Evolutionary conservation across 768 basidiomycete species (phyloP).

Genomic region (Astraeus odoratus): DNA sequence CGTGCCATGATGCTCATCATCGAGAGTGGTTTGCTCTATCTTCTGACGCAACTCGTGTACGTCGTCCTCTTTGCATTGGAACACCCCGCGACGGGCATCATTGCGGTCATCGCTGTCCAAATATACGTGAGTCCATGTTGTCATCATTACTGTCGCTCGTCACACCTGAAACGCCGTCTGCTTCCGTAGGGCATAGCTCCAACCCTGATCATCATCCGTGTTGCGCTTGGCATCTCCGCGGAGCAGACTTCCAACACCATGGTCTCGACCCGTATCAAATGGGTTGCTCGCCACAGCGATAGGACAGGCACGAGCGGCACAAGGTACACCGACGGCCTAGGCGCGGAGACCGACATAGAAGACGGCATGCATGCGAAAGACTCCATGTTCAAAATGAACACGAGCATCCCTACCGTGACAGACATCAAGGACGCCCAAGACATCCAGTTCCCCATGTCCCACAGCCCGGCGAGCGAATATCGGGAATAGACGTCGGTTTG

Average conservation of each 20-base stretch:
- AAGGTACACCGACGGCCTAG: conserved; percentile 14
- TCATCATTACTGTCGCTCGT: background rate
- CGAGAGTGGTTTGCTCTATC: conserved; percentile 35
- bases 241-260: conserved; percentile 13
- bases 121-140: conserved; percentile 29
- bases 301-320: conserved; percentile 13
- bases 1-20: conserved; percentile 30
- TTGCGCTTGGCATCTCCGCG: conserved; percentile 25
- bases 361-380: conserved; percentile 2
- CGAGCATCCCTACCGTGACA: background rate
- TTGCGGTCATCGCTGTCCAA: conserved; percentile 33
- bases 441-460: background rate
- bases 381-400: background rate
- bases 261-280: conserved; percentile 20
- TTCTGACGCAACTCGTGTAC: conserved; percentile 35
- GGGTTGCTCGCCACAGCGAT: conserved; percentile 12
- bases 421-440: background rate
- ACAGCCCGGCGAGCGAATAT: background rate
- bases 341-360: conserved; percentile 16
- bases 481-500: background rate
- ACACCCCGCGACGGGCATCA: conserved; percentile 30
- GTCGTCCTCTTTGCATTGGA: conserved; percentile 30
- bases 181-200: conserved; percentile 27
- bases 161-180: background rate
- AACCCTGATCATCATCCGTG: conserved; percentile 31